Percentiles rank a stretch among this genome's conserved stretches.
These are phyloP conservation scores for Nemania abortiva DNA, from an alignment of 2,329 filamentous ascomycete species.

Conservation along the genomic window DNA sequence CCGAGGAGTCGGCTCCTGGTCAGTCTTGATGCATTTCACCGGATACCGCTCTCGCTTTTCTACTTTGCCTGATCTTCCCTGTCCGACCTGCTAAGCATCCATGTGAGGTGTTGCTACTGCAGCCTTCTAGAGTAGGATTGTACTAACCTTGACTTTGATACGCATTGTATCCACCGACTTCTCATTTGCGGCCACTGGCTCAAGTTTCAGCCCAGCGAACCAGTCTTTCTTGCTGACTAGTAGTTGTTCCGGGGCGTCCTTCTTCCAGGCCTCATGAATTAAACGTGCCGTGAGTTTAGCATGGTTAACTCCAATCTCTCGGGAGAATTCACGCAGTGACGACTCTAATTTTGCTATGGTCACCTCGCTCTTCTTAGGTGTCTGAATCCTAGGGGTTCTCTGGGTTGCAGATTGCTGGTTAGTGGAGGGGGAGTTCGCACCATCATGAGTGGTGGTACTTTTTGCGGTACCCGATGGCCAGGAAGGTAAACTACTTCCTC, in stretches of 20 bases:
- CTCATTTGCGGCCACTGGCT: conserved; percentile 47
- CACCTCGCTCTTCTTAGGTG: conserved; percentile 56
- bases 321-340: conserved; percentile 56
- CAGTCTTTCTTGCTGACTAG: conserved; percentile 60
- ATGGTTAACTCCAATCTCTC: conserved; percentile 61
- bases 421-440: conserved; percentile 36
- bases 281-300: conserved; percentile 59
- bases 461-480: conserved; percentile 38
- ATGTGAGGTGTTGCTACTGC: conserved; percentile 36
- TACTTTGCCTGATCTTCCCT: conserved; percentile 55
- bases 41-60: conserved; percentile 59
- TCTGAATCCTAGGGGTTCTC: conserved; percentile 51
- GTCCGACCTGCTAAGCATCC: conserved; percentile 56
- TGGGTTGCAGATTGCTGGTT: conserved; percentile 42
- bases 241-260: conserved; percentile 54
- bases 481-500: conserved; percentile 31
- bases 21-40: conserved; percentile 62
- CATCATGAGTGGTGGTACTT: conserved; percentile 35
- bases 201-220: conserved; percentile 60
- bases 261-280: conserved; percentile 59
- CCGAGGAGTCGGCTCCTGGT: conserved; percentile 65
- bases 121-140: background rate
- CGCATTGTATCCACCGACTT: conserved; percentile 59
- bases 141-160: conserved; percentile 64
- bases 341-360: conserved; percentile 58